phyloP scores from a whole-genome alignment of 441 rosid genomes.

The Populus hybrid region DNA sequence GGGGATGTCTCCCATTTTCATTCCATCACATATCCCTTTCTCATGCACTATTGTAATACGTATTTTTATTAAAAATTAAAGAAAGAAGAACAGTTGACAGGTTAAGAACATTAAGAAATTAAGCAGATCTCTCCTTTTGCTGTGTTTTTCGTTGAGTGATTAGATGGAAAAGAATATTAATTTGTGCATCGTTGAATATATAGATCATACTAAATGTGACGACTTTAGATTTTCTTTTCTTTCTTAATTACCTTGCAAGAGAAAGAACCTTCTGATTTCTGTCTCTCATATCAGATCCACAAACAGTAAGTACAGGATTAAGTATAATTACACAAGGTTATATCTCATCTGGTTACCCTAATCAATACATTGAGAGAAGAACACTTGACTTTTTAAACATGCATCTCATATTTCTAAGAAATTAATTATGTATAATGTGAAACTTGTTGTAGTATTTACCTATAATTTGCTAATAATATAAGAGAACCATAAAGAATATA shows the following conservation, averaged over 20 bases:
- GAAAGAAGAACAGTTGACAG: conserved; percentile 7
- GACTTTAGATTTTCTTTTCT: conserved; percentile 3
- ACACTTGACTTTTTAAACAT: no score
- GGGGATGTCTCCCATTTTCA: conserved; percentile 55
- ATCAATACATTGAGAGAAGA: not conserved
- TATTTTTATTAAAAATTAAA: not conserved
- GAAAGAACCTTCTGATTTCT: conserved; percentile 8
- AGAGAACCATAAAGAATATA: no score
- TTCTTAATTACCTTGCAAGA: not conserved
- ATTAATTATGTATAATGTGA: no score
- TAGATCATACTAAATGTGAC: not conserved
- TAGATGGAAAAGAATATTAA: not conserved
- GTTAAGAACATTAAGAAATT: not conserved
- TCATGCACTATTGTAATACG: conserved; percentile 29
- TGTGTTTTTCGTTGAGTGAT: not conserved
- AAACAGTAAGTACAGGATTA: not conserved
- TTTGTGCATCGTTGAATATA: not conserved
- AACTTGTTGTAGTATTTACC: no score
- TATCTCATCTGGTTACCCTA: not conserved
- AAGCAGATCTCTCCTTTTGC: not conserved
- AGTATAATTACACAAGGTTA: not conserved
- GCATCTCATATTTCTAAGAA: no score
- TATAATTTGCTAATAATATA: no score
- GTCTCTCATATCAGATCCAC: not conserved
- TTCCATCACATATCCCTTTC: conserved; percentile 23